phyloP scores from a whole-genome alignment of 148 eudicot genomes.

The Vaccinium corymbosum region DNA sequence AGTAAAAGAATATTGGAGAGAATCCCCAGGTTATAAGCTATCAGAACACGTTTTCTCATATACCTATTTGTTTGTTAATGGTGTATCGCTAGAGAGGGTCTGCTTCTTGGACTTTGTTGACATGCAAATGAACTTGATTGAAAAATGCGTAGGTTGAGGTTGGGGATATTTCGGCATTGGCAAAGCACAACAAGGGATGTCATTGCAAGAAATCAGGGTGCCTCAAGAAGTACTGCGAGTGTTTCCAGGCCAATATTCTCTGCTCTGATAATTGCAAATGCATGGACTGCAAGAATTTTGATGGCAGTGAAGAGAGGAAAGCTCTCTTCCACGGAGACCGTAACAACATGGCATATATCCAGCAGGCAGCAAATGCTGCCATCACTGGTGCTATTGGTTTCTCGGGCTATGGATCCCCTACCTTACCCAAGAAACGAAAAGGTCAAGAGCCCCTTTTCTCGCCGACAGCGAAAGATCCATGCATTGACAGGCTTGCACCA shows the following conservation, averaged over 20 bases:
- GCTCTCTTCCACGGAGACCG: constrained; percentile 94
- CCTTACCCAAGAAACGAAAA: constrained; percentile 71
- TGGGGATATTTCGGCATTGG: constrained; percentile 60
- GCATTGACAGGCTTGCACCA: constrained; percentile 44
- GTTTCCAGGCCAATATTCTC: constrained; percentile 94
- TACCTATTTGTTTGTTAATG: background rate
- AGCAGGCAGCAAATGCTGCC: constrained; percentile 99
- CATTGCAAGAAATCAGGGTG: constrained; percentile 99
- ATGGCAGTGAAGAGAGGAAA: constrained; percentile 97
- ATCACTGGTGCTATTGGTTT: constrained; percentile 96
- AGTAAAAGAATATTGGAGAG: background rate
- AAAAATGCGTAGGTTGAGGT: constrained; percentile 61
- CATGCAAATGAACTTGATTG: background rate
- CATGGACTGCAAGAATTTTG: constrained; percentile 93
- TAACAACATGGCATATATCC: constrained; percentile 68
- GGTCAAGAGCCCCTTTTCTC: constrained; percentile 66
- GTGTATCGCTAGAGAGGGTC: background rate
- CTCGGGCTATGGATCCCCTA: constrained; percentile 84
- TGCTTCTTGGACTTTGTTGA: background rate
- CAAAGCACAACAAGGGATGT: constrained; percentile 95
- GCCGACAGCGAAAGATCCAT: constrained; percentile 55
- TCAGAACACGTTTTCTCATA: background rate
- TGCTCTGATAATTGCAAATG: constrained; percentile 98
- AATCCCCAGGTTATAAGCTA: background rate
- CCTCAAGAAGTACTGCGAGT: constrained; percentile 94